Base-by-base conservation (phyloP, 805 yeast species). In the Kluyveromyces siamensis region DNA sequence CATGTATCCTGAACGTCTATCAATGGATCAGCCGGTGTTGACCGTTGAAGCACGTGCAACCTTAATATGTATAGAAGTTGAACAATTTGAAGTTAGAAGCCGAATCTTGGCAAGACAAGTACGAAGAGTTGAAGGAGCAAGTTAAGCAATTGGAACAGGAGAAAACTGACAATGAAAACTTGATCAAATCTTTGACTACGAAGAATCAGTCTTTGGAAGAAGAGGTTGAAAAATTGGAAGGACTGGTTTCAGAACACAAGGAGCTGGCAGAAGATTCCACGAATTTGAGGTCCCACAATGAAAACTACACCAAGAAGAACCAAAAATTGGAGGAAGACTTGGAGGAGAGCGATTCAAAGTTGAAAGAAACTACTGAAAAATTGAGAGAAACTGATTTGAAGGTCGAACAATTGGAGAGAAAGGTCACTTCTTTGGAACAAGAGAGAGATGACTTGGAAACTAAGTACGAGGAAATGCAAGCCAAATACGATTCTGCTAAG, bases 51-150 rank as follows among this genome's bases (percentile, higher is more conserved):
- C 25, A 21, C 25, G 25, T 21, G 25, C 25, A 21, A 21, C 25
- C 25, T 21, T 21, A 21, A 21, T 30, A 13, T 6, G 42, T n/a
- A 27, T 55, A 87, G 95, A 89, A 88, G 80, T 75, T 89, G 74
- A 83, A 75, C 77, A 82, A 82, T 72, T 81, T 93, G 70, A 90
- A 91, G 73, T 76, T 87, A 62, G 98, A 93, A 68, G 91, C 96
- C 58, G 99, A 93, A 75, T 76, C 84, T 61, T 95, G 99, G 88
- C 96, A 91, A 75, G 96, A 88, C 69, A 87, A 89, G 76, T 83
- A 93, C 52, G 99, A 93, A 65, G 96, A 87, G 62, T 79, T 86
- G 62, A 72, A 81, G 52, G 81, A 76, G 55, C 83, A 82, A 68
- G 81, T 86, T 73, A 93, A 90, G 77, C 84, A 77, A 65, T 77